Base-by-base conservation (phyloP, 2,329 filamentous ascomycete species). In the Lomentospora prolificans region DNA sequence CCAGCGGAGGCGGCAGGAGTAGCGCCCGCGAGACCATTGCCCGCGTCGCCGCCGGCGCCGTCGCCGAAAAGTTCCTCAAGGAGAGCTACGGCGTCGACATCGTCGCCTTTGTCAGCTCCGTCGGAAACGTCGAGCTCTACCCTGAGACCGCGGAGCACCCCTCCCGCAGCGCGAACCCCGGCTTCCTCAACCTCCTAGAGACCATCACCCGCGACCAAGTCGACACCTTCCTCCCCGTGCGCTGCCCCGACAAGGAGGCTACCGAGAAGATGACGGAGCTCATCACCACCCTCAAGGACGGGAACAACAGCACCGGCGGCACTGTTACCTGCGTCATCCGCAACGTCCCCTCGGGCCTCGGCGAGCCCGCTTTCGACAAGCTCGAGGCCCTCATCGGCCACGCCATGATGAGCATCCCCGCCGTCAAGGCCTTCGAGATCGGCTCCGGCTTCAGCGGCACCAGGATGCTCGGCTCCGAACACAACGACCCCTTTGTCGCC, bases 1-100 rank as follows among this genome's bases (percentile, higher is more conserved):
- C 84, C 68, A 90, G 85, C 59, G 92, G 94, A 57, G 92, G 94
- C 63, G 92, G 94, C 55, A 81, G 94, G 60, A 91, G 87, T 68
- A 91, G 86, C 68, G 94, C 94, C n/a, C 79, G 92, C 61, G 92
- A 97, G 78, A 97, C 92, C 9, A 96, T 97, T 67, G 90, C 87
- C 60, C 82, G 92, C 62, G 92, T 97, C 22, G 91, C 92, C 53
- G 91, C 91, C 19, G 90, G 91, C 57, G 88, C 90, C 46, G 90
- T 97, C 63, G 90, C 90, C 36, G 92, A 99, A 70, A 95, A 97
- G 71, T 96, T 92, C 76, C 80, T 97, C 33, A 78, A 74, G 59
- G 77, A 90, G 55, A 82, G 87, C 28, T 87, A 95, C 69, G 87
- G 87, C 60, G 80, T 96, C 61, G 89, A 96, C 73, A 96, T 97